phyloP scores from a whole-genome alignment of 257 asterid genomes.

The Gynochthodes officinalis region DNA sequence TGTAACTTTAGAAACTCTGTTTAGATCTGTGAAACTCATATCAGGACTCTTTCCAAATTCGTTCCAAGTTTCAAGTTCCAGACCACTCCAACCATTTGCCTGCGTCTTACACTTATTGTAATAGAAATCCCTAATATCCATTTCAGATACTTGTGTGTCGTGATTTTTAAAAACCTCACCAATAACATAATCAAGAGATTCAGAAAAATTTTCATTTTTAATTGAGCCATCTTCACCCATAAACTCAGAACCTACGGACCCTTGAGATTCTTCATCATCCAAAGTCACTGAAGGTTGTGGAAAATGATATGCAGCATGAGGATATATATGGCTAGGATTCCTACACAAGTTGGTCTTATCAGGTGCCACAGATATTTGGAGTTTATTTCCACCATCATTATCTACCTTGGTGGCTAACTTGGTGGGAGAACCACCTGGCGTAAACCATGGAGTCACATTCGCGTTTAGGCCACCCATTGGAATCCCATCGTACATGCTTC shows the following conservation, averaged over 20 bases:
- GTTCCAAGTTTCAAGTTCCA: conserved; percentile 29
- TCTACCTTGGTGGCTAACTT: conserved; percentile 26
- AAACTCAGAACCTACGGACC: conserved; percentile 35
- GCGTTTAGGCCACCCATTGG: conserved; percentile 23
- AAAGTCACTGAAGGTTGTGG: conserved; percentile 22
- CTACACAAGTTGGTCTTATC: conserved; percentile 22
- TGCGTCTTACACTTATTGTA: conserved; percentile 32
- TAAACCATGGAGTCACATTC: conserved; percentile 24
- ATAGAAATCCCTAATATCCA: conserved; percentile 35
- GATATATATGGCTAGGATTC: conserved; percentile 17
- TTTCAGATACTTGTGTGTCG: conserved; percentile 30
- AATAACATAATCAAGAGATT: conserved; percentile 18
- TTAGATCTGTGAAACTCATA: conserved; percentile 16
- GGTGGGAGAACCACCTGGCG: conserved; percentile 19
- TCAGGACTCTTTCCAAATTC: conserved; percentile 23
- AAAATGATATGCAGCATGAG: conserved; percentile 23
- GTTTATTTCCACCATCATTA: conserved; percentile 10
- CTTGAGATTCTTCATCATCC: conserved; percentile 37
- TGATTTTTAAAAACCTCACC: conserved; percentile 23
- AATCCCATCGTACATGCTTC: conserved; percentile 20
- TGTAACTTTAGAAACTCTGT: conserved; percentile 19
- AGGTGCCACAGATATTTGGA: conserved; percentile 17
- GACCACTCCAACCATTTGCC: conserved; percentile 21
- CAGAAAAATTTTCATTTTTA: conserved; percentile 23
- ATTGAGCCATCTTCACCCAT: conserved; percentile 28